Conservation (phyloP, 192 early-diverging fungal species). For the Podochytrium sp. region DNA sequence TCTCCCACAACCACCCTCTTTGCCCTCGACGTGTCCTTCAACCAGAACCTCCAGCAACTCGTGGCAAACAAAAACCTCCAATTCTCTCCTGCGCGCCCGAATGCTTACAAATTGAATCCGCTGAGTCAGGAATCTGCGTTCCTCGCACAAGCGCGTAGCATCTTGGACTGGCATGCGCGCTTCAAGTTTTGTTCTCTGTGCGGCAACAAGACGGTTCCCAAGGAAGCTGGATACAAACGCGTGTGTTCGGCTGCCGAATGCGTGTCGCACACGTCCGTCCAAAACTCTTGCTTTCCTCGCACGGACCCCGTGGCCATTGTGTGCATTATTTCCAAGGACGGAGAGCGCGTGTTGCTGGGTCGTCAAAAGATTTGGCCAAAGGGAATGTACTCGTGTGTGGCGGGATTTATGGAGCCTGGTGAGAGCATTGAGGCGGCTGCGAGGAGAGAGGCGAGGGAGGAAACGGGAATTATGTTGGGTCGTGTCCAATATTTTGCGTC, state of each 20-base stretch:
- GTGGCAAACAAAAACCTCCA: neutral
- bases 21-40: slow-evolving; percentile 6
- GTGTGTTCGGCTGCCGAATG: slow-evolving; percentile 36
- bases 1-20: neutral
- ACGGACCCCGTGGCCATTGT: slow-evolving; percentile 65
- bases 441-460: slow-evolving; percentile 55
- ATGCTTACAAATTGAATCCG: slow-evolving; percentile 17
- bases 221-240: slow-evolving; percentile 42
- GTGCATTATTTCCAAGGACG: slow-evolving; percentile 36
- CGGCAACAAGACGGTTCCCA: slow-evolving; percentile 28
- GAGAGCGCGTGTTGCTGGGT: slow-evolving; percentile 49
- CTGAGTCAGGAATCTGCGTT: slow-evolving; percentile 32
- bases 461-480: slow-evolving; percentile 49
- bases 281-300: slow-evolving; percentile 51
- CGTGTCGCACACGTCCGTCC: slow-evolving; percentile 30
- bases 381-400: slow-evolving; percentile 50
- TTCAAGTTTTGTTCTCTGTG: slow-evolving; percentile 52
- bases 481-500: slow-evolving; percentile 52
- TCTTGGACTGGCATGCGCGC: slow-evolving; percentile 57
- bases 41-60: neutral
- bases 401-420: slow-evolving; percentile 52
- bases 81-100: slow-evolving; percentile 18
- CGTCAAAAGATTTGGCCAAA: slow-evolving; percentile 51
- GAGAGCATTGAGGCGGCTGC: slow-evolving; percentile 54
- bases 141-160: slow-evolving; percentile 45